Conservation (phyloP, 371 early-diverging fungal species). For the Mucor piriformis region DNA sequence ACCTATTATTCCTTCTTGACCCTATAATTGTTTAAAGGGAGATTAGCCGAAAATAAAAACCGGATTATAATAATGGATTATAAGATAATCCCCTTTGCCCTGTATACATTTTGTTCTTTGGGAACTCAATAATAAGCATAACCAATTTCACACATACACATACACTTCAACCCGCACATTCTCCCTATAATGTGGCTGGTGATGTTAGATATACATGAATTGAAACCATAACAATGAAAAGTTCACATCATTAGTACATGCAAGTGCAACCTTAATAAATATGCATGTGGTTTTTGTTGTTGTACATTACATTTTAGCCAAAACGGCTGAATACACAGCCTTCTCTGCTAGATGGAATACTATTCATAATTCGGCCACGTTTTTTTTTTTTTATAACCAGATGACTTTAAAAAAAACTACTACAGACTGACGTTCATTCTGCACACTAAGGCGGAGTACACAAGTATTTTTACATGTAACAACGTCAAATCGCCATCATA, state of each 20-base stretch:
- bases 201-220: neutral
- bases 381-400: neutral
- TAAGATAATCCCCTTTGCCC: neutral
- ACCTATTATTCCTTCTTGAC: conserved; percentile 1
- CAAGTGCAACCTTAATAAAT: neutral
- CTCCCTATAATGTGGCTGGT: neutral
- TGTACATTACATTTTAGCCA: conserved; percentile 3
- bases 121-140: neutral
- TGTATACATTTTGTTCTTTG: neutral
- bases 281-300: conserved; percentile 1
- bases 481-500: conserved; percentile 1
- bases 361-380: conserved; percentile 1
- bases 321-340: neutral
- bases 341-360: neutral
- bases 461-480: neutral
- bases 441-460: neutral
- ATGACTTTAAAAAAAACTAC: neutral
- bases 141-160: neutral
- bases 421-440: neutral
- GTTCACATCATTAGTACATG: conserved; percentile 3
- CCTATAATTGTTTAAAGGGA: no score
- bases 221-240: neutral
- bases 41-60: neutral
- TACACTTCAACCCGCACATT: neutral
- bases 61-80: neutral